Evolutionary conservation across 208 protist genomes (phyloP).

Genomic region (Acanthamoeba royreba): DNA sequence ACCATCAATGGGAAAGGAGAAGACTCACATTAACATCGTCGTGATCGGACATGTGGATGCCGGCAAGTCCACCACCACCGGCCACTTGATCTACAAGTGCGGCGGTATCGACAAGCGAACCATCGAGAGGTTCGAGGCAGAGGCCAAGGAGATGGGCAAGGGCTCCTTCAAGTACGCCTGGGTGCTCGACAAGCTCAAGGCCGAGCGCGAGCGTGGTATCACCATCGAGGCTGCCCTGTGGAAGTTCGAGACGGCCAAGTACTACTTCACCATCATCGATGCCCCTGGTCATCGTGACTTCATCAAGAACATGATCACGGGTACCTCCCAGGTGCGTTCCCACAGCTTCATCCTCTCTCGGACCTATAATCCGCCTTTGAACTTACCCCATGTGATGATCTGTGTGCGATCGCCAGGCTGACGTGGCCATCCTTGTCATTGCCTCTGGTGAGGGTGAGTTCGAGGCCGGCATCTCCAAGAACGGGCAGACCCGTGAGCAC

Average conservation of each 20-base stretch:
- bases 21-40: no score
- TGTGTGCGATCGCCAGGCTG: constrained; percentile 63
- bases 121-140: constrained; percentile 82
- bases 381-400: not conserved
- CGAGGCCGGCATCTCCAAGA: constrained; percentile 80
- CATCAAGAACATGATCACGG: constrained; percentile 99
- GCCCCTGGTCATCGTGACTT: constrained; percentile 99
- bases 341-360: no score
- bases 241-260: constrained; percentile 98
- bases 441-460: constrained; percentile 79
- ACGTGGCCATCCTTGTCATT: constrained; percentile 89
- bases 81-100: constrained; percentile 89
- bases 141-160: constrained; percentile 86
- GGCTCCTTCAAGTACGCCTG: constrained; percentile 94
- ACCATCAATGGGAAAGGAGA: no score
- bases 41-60: constrained; percentile 87
- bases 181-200: constrained; percentile 98
- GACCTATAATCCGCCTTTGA: not conserved
- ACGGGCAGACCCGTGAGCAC: constrained; percentile 87
- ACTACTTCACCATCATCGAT: constrained; percentile 99
- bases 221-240: constrained; percentile 97
- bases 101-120: constrained; percentile 78
- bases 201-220: constrained; percentile 98
- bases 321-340: constrained; percentile 72
- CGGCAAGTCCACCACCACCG: constrained; percentile 93